Base-by-base conservation (phyloP, 1,284 basidiomycete genomes). In the Trichosporon inkin region DNA sequence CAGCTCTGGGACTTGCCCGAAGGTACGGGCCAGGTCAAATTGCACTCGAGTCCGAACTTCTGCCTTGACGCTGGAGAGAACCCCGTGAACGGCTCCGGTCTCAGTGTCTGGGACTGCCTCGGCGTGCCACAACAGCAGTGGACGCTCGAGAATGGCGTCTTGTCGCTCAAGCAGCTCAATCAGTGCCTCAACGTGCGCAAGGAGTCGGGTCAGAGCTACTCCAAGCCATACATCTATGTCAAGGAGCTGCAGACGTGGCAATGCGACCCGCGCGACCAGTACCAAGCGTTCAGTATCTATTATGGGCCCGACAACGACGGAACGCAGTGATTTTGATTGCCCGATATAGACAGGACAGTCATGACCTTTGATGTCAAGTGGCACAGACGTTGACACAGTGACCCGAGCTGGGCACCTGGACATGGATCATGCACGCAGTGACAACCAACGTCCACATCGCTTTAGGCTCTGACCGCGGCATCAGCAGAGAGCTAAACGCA, bases 71-170 rank as follows among this genome's bases (percentile, higher is more conserved):
- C 67, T 10, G 60, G 61, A n/a, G 24, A 28, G 6, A 55, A 62
- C 58, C 57, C 66, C 11, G 53, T 35, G 16, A 62, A 66, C 57
- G 69, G 64, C 14, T 53, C 56, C 28, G 55, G 35, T 3, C 60
- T 70, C 57, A 72, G 71, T 60, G 62, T 76, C 56, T 71, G 67
- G 66, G 60, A 60, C 37, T 55, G 58, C 40, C 55, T 57, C 52
- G 34, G 22, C 11, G 61, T 57, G n/a, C 32, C 37, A n/a, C 62
- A 62, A 58, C 62, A 60, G 58, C 20, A 34, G 10, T 62, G 61
- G 61, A 63, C 64, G 11, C 40, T 20, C 38, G 58, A 60, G 57
- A 54, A 59, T 52, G 49, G 56, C n/a, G 14, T 32, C 14, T 22
- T 49, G 8, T 10, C 17, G 13, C 20, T 64, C 20, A 35, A 44